Base-by-base conservation (phyloP, 306 rosid species). In the Spatholobus suberectus region DNA sequence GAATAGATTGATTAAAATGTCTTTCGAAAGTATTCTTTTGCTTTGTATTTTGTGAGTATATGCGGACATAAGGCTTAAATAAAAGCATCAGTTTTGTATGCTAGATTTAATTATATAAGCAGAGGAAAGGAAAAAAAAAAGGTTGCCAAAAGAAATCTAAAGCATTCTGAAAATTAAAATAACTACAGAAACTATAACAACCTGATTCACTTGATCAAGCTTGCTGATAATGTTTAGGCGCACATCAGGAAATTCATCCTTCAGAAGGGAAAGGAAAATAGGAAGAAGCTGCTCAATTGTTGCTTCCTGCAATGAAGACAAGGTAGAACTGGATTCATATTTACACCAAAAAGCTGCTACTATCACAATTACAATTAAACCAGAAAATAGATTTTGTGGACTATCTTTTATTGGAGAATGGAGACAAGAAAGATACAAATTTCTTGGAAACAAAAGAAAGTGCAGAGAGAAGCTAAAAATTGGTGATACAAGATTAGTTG, bases 121-220 rank as follows among this genome's bases (percentile, higher is more conserved):
- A 8, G 70, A 37, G 20, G 67, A 69, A 68, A 74, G 17, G 24
- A 68, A 59, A 11, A 70, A 68, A 59, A 11, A 70, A 41, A 8
- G 69, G 54, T n/a, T 81, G 58, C 69, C 61, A 61, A 18, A 20
- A 84, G 15, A 74, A 32, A 24, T 75, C 52, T 0, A 63, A 8
- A 59, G 61, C 29, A 67, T 29, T 43, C 44, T 3, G 27, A 47
- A 77, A 84, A 73, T 21, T 24, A 77, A 80, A 68, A 57, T 11
- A 68, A 78, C 81, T 41, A 26, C 71, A 69, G 43, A 82, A 65
- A 52, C 40, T 71, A 66, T 1, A 58, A 82, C 84, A 76, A 93
- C 99, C 99, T 96, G 97, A 85, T 96, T 96, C 82, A 96, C 99
- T 96, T 96, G 98, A 90, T 96, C 99, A 61, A 96, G 98, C 86